Base-by-base conservation (phyloP, 2,329 filamentous ascomycete genomes). In the Penicillium sp. region DNA sequence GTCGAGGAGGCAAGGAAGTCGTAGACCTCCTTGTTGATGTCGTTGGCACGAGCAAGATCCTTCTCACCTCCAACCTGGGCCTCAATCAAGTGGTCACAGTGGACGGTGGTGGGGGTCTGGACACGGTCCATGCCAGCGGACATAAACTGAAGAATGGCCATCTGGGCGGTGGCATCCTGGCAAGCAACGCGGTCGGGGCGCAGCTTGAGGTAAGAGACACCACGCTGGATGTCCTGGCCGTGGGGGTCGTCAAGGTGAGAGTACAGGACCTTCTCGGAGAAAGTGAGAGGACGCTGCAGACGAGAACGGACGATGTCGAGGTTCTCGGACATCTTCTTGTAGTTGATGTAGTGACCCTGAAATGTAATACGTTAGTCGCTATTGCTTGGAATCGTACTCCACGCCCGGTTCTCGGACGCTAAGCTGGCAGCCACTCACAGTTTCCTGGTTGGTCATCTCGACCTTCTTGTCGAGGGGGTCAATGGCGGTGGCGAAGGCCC, bases 61-160 rank as follows among this genome's bases (percentile, higher is more conserved):
- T 97, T 94, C 65, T 83, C 86, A 70, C 93, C 93, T 75, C 94
- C 94, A 71, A 93, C 76, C 81, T 97, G 93, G 61, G 93, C 94
- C 84, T 97, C 93, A 78, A 99, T 99, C 84, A 99, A 87, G 82
- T 99, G 94, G 79, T 99, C 94, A 77, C 94, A 97, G 86, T 99
- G 94, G 64, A 99, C 93, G 49, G 93, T 97, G 70, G 89, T 87
- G 51, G 94, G 94, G 72, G 96, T 97, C 63, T 93, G 93, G 61
- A 97, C 94, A 25, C 89, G 88, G 66, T 91, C 90, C 91, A 99
- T 93, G 77, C 93, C 93, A 61, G 94, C 93, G 55, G 91, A 96
- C 93, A 99, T 99, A 86, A 99, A 99, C 83, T 99, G 94, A 59
- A 99, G 85, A 68, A 99, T 96, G 65, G 94, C 94, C 94, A 99